These are phyloP conservation scores for Naganishia albida DNA, from an alignment of 1,284 basidiomycete species.

Conservation along the genomic window DNA sequence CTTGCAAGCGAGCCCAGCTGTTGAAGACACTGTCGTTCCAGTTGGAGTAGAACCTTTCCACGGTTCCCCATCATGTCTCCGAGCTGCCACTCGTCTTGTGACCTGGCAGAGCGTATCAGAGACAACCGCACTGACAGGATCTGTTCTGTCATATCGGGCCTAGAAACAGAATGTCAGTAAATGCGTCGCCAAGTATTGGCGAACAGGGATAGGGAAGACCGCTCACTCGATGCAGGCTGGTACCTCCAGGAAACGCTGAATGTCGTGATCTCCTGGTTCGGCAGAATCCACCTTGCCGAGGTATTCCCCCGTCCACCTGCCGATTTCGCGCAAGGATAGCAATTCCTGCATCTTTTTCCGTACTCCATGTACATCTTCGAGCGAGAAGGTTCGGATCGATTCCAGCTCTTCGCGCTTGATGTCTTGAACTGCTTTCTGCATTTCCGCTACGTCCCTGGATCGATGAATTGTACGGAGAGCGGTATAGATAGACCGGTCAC, in stretches of 20 bases:
- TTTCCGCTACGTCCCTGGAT: constrained; percentile 18
- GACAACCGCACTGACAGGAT: constrained; percentile 80
- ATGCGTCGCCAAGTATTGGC: background rate
- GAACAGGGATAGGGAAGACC: background rate
- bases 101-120: constrained; percentile 70
- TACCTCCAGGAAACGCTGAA: constrained; percentile 7
- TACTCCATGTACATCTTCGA: constrained; percentile 21
- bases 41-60: constrained; percentile 59
- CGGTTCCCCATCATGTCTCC: constrained; percentile 67
- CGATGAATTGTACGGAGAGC: constrained; percentile 16
- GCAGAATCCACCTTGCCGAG: background rate
- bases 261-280: background rate
- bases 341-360: constrained; percentile 22
- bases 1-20: constrained; percentile 74
- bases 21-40: constrained; percentile 73
- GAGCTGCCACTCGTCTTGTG: constrained; percentile 60
- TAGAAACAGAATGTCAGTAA: constrained; percentile 46
- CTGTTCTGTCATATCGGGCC: constrained; percentile 73
- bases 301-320: constrained; percentile 1
- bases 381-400: constrained; percentile 8
- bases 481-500: constrained; percentile 12
- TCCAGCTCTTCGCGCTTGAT: constrained; percentile 22
- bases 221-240: constrained; percentile 33
- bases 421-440: background rate
- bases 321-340: constrained; percentile 8